phyloP scores from a whole-genome alignment of 495 filamentous ascomycete species.

The Penicillium psychrofluorescens region DNA sequence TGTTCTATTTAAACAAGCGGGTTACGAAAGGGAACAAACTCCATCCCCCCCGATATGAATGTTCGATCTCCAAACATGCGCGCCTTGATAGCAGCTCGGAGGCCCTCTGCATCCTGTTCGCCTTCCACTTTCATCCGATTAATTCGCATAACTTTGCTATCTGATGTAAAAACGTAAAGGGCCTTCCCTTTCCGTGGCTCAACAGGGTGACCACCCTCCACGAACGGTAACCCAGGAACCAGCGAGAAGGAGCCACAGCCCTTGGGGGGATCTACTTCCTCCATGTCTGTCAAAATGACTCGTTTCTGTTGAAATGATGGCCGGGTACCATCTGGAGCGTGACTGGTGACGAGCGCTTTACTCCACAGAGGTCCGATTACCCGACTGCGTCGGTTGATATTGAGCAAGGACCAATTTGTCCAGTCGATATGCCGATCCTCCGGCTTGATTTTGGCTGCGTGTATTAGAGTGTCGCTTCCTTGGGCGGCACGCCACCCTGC shows the following conservation, averaged over 20 bases:
- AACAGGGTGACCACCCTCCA: conserved; percentile 20
- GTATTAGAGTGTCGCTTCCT: conserved; percentile 14
- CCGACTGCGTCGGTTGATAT: conserved; percentile 41
- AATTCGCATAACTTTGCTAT: conserved; percentile 31
- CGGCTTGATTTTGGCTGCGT: conserved; percentile 47
- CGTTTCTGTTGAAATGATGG: conserved; percentile 25
- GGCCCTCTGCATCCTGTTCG: conserved; percentile 25
- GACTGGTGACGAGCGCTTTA: conserved; percentile 22
- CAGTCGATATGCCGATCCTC: conserved; percentile 49
- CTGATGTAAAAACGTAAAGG: conserved; percentile 32
- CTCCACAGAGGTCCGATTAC: conserved; percentile 52
- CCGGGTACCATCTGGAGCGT: conserved; percentile 3
- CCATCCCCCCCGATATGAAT: conserved; percentile 15
- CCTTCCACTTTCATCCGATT: conserved; percentile 39
- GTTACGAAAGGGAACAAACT: conserved; percentile 33
- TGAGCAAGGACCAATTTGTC: conserved; percentile 36
- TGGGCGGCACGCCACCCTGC: conserved; percentile 26
- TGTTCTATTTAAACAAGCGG: conserved; percentile 20
- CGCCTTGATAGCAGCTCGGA: conserved; percentile 35
- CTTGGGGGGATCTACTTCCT: conserved; percentile 25
- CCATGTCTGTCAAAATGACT: conserved; percentile 31
- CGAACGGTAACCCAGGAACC: conserved; percentile 34
- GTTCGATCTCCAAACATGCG: conserved; percentile 31
- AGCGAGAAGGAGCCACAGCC: conserved; percentile 20
- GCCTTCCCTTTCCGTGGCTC: conserved; percentile 20